Percentiles rank a stretch among this genome's conserved stretches.
phyloP scores from a whole-genome alignment of 176 grass and related monocot species.

The Bonia amplexicaulis region DNA sequence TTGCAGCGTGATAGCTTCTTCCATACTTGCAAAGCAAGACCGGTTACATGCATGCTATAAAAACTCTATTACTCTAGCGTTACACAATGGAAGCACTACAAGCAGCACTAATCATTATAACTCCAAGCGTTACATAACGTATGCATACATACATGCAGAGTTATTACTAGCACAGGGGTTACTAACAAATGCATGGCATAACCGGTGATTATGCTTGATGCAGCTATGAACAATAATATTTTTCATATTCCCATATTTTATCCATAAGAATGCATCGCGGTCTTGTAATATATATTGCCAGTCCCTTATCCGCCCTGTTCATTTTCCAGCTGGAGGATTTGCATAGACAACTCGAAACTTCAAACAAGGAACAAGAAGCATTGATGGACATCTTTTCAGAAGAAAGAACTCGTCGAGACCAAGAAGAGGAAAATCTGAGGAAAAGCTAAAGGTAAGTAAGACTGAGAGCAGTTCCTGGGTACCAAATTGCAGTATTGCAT shows the following conservation, averaged over 20 bases:
- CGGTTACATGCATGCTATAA: no score
- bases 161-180: no score
- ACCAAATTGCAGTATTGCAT: neutral
- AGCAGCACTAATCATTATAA: no score
- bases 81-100: no score
- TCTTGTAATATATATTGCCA: neutral
- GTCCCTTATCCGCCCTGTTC: neutral
- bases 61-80: no score
- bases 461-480: neutral
- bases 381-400: constrained; percentile 91
- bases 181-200: neutral
- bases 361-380: constrained; percentile 87
- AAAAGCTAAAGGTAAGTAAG: constrained; percentile 79
- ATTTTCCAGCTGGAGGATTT: constrained; percentile 69
- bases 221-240: neutral
- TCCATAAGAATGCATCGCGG: neutral
- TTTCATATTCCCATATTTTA: neutral
- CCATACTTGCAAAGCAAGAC: no score
- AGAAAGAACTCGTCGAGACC: constrained; percentile 73
- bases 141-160: no score
- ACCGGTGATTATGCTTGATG: neutral
- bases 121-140: no score
- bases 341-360: constrained; percentile 63
- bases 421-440: constrained; percentile 73
- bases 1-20: no score